A percentile compares a stretch with the other conserved stretches of the same genome.
Evolutionary conservation across 805 yeast genomes (phyloP).

Genomic region (Lipomyces orientalis): DNA sequence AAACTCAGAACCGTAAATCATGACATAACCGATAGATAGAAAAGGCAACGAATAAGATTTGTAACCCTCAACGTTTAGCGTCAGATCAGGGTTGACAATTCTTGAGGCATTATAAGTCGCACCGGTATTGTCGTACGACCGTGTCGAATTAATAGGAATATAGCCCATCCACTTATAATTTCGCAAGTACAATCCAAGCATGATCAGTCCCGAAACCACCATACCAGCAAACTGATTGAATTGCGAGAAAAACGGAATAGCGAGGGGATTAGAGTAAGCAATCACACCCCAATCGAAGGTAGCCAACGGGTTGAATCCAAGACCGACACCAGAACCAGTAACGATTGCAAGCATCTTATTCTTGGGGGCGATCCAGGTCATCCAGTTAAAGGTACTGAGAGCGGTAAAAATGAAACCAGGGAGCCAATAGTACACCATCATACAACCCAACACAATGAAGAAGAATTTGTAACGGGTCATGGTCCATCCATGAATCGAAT

Average conservation of each 20-base stretch:
- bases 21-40: slow-evolving; percentile 47
- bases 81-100: slow-evolving; percentile 54
- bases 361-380: slow-evolving; percentile 68
- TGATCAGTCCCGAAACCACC: slow-evolving; percentile 42
- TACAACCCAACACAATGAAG: slow-evolving; percentile 47
- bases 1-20: slow-evolving; percentile 35
- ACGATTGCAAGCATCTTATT: slow-evolving; percentile 65
- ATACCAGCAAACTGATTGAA: slow-evolving; percentile 47
- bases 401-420: slow-evolving; percentile 67
- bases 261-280: slow-evolving; percentile 43
- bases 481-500: slow-evolving; percentile 63
- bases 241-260: slow-evolving; percentile 53
- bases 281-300: slow-evolving; percentile 67
- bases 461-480: slow-evolving; percentile 60
- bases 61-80: slow-evolving; percentile 56
- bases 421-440: slow-evolving; percentile 61
- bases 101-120: slow-evolving; percentile 54
- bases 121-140: slow-evolving; percentile 43
- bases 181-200: slow-evolving; percentile 50
- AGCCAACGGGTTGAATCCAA: slow-evolving; percentile 68
- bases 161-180: slow-evolving; percentile 58
- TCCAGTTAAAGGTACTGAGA: slow-evolving; percentile 63
- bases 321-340: slow-evolving; percentile 67
- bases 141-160: slow-evolving; percentile 56
- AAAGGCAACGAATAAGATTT: slow-evolving; percentile 66